A percentile compares a stretch with the other conserved stretches of the same genome.
These are phyloP conservation scores for Spizellomyces sp. DNA, from an alignment of 192 early-diverging fungal genomes.

Conservation along the genomic window DNA sequence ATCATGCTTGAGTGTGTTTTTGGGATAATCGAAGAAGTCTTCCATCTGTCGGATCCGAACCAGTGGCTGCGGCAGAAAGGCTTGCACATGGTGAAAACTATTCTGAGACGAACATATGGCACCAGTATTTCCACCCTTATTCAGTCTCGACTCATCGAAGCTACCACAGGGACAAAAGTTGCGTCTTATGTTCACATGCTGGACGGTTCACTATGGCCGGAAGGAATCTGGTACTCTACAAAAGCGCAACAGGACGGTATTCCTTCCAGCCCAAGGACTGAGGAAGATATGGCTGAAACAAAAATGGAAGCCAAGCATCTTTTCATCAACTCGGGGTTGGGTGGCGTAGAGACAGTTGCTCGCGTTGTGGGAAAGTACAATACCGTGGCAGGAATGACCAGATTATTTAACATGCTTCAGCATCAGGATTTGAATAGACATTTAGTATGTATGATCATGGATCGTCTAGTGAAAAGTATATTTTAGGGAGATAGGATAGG, in stretches of 20 bases:
- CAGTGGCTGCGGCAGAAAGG: slow-evolving; percentile 52
- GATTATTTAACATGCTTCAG: slow-evolving; percentile 50
- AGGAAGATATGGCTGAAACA: slow-evolving; percentile 33
- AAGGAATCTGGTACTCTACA: slow-evolving; percentile 32
- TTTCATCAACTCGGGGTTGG: slow-evolving; percentile 22
- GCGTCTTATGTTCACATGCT: slow-evolving; percentile 31
- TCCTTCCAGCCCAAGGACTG: slow-evolving; percentile 26
- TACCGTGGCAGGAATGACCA: slow-evolving; percentile 31
- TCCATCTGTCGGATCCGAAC: slow-evolving; percentile 38
- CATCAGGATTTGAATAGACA: slow-evolving; percentile 32
- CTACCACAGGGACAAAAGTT: slow-evolving; percentile 17
- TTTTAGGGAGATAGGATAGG: too few species aligned
- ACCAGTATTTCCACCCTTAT: slow-evolving; percentile 30
- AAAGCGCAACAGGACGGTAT: slow-evolving; percentile 6
- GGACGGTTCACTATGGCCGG: slow-evolving; percentile 40
- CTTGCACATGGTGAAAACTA: slow-evolving; percentile 43
- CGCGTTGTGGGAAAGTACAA: slow-evolving; percentile 38
- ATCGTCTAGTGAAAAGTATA: slow-evolving; percentile 32
- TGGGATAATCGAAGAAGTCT: slow-evolving; percentile 50
- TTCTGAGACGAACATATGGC: slow-evolving; percentile 46
- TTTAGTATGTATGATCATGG: slow-evolving; percentile 31
- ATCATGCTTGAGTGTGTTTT: slow-evolving; percentile 48
- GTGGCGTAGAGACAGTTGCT: slow-evolving; percentile 32
- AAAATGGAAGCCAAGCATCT: slow-evolving; percentile 36
- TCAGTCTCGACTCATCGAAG: slow-evolving; percentile 22